phyloP scores from a whole-genome alignment of 805 yeast species.

The Candida methanosorbosa region DNA sequence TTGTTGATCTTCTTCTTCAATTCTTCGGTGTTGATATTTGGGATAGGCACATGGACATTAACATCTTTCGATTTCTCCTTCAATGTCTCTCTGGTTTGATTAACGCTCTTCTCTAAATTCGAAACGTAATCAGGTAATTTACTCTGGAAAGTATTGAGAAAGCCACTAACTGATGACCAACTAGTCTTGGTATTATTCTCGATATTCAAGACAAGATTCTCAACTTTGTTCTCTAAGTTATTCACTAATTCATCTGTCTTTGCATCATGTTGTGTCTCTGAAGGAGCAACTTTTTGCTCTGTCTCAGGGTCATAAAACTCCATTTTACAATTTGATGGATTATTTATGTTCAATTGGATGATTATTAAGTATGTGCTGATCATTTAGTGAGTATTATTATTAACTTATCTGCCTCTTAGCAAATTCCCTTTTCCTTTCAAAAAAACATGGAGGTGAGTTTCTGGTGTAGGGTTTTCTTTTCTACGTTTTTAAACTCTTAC shows the following conservation, averaged over 20 bases:
- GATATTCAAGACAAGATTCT: constrained; percentile 31
- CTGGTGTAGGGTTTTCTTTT: too few species aligned
- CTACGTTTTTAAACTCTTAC: too few species aligned
- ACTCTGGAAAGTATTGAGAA: constrained; percentile 23
- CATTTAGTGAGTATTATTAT: too few species aligned
- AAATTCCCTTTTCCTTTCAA: too few species aligned
- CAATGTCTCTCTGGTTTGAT: constrained; percentile 9
- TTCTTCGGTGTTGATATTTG: constrained; percentile 18
- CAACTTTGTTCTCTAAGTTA: constrained; percentile 37
- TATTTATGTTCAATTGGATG: neutral
- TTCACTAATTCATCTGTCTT: constrained; percentile 50
- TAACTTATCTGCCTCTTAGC: too few species aligned
- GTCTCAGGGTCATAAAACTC: constrained; percentile 21
- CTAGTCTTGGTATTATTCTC: constrained; percentile 31
- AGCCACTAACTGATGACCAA: constrained; percentile 26
- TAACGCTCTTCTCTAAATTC: constrained; percentile 13
- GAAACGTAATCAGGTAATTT: constrained; percentile 23
- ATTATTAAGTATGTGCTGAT: too few species aligned
- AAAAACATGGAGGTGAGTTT: too few species aligned
- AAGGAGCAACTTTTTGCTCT: constrained; percentile 6
- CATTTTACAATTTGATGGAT: constrained; percentile 11
- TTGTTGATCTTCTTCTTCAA: constrained; percentile 12
- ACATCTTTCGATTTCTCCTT: constrained; percentile 9
- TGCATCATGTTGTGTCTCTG: neutral
- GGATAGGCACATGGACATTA: constrained; percentile 7